Base-by-base conservation (phyloP, 2,329 filamentous ascomycete genomes). In the Alternaria viburni region DNA sequence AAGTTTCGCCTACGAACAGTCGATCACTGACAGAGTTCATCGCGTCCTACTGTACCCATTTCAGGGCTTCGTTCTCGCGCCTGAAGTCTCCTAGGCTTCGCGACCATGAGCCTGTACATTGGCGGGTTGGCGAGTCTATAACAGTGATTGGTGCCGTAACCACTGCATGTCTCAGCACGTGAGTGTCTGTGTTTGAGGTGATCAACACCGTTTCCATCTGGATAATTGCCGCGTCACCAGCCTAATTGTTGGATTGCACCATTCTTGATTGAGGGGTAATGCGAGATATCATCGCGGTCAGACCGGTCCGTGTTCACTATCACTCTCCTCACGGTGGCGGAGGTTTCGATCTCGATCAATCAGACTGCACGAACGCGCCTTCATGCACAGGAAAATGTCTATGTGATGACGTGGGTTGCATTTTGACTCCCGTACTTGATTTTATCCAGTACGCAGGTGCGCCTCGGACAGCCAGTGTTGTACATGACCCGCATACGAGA, bases 401-500 rank as follows among this genome's bases (percentile, higher is more conserved):
- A 8, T 10, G 9, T 36, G 2, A 41, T 52, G 28, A 52, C 49
- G 49, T 52, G 49, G 30, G 23, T 21, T 47, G 23, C 54, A 30
- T 30, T 12, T 28, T 32, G 26, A n/a, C 47, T 23, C 54, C 21
- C 23, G 36, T 54, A 21, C 17, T 19, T 32, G 46, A 12, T 4
- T 23, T 17, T 8, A n/a, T 46, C 15, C 25, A 9, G 41, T 46
- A 15, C 13, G 19, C 46, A 44, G 41, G 45, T 43, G 21, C 25
- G 41, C 36, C 57, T 15, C n/a, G 52, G 15, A 50, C 28, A 26
- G 44, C 32, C 46, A 54, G 46, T 30, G 49, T 51, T 17, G 17
- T 41, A 60, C 57, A 63, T 45, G 57, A 55, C 26, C 19, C 17
- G 26, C 11, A 46, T 45, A 41, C 59, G 44, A 62, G 57, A 54